Conservation (phyloP, 768 basidiomycete species). For the Boletus sensibilis region DNA sequence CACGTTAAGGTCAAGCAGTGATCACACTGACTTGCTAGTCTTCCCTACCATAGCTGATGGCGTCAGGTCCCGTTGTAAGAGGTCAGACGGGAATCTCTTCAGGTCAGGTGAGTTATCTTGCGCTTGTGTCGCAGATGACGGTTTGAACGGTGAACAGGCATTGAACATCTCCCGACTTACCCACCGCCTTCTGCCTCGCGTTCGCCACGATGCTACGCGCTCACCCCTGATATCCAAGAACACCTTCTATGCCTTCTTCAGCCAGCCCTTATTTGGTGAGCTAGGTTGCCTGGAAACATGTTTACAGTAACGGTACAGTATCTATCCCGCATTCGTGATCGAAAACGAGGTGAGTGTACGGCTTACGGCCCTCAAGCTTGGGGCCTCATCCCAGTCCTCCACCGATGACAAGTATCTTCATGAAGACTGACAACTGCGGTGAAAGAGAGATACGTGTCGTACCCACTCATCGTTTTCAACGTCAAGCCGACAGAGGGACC, state of each 20-base stretch:
- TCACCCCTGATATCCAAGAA: not conserved
- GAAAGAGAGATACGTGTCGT: not conserved
- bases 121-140: not conserved
- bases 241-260: not conserved
- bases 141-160: not conserved
- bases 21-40: not conserved
- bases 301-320: not conserved
- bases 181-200: not conserved
- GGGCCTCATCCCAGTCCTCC: not conserved
- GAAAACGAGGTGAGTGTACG: not conserved
- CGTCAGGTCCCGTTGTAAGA: not conserved
- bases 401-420: not conserved
- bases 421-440: not conserved
- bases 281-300: not conserved
- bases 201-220: not conserved
- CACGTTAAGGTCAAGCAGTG: not conserved
- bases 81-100: not conserved
- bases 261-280: not conserved
- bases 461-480: no score
- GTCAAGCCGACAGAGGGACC: not conserved
- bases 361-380: not conserved
- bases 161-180: not conserved
- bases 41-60: not conserved
- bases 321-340: not conserved
- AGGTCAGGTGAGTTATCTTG: not conserved